Evolutionary conservation across 495 filamentous ascomycete species (phyloP).

Genomic region (Podospora pseudoanserina): DNA sequence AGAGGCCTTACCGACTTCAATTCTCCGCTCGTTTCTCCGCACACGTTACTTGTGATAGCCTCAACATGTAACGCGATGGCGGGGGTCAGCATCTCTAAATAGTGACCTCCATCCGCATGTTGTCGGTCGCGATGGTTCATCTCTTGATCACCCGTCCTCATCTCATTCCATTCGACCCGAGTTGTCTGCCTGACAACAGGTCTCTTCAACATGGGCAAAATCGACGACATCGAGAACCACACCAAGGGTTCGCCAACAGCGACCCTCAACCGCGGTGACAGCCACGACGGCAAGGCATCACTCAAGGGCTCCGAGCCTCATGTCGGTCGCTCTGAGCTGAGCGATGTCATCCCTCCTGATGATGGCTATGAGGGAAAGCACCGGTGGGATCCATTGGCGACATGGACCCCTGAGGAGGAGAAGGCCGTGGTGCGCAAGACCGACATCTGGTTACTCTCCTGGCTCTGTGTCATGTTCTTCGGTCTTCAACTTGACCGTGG

Average conservation of each 20-base stretch:
- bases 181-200: no score
- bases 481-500: conserved; percentile 56
- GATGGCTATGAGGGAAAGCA: conserved; percentile 49
- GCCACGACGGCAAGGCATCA: conserved; percentile 10
- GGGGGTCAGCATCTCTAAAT: neutral
- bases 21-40: conserved; percentile 15
- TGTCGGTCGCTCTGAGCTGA: conserved; percentile 23
- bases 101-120: neutral
- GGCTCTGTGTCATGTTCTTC: conserved; percentile 54
- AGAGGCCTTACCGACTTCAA: neutral
- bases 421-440: conserved; percentile 44
- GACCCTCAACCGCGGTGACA: conserved; percentile 4
- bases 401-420: conserved; percentile 47
- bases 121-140: neutral
- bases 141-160: neutral
- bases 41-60: neutral
- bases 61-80: neutral
- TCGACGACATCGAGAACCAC: conserved; percentile 12
- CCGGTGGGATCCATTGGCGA: conserved; percentile 47
- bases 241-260: conserved; percentile 2
- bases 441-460: conserved; percentile 35
- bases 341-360: conserved; percentile 23
- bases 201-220: conserved; percentile 14
- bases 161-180: neutral
- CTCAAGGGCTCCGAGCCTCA: conserved; percentile 8